Percentiles rank a stretch among this genome's conserved stretches.
These are phyloP conservation scores for Ophiosphaerella narmari DNA, from an alignment of 2,329 filamentous ascomycete genomes.

Conservation along the genomic window DNA sequence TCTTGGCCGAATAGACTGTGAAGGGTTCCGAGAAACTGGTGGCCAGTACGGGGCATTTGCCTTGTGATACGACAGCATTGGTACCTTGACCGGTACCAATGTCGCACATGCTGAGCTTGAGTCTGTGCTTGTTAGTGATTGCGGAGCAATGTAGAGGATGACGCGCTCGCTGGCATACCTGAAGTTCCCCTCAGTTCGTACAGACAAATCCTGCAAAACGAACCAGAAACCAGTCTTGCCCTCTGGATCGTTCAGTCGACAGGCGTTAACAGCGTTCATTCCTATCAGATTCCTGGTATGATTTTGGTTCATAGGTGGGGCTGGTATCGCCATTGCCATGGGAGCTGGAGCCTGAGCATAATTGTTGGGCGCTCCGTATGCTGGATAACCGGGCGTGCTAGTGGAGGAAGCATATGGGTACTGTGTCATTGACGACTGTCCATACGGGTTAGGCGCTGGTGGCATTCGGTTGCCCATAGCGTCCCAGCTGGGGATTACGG, in stretches of 20 bases:
- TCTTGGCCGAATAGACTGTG: conserved; percentile 95
- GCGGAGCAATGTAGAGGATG: neutral
- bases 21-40: conserved; percentile 87
- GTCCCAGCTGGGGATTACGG: conserved; percentile 28
- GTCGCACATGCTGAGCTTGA: conserved; percentile 81
- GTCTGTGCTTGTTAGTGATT: conserved; percentile 45
- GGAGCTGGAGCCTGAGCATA: conserved; percentile 13
- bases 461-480: conserved; percentile 5
- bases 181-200: conserved; percentile 89
- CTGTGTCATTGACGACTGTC: conserved; percentile 6
- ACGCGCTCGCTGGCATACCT: conserved; percentile 60
- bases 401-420: conserved; percentile 11
- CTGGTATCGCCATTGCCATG: conserved; percentile 18
- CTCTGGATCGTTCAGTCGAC: conserved; percentile 76
- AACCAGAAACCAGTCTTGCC: conserved; percentile 94
- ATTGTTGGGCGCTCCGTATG: conserved; percentile 7
- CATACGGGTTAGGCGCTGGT: conserved; percentile 5
- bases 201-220: conserved; percentile 90
- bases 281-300: conserved; percentile 95
- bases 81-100: conserved; percentile 63
- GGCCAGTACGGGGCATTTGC: conserved; percentile 79
- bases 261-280: conserved; percentile 85
- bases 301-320: conserved; percentile 58
- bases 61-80: conserved; percentile 70
- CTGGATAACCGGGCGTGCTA: conserved; percentile 23